phyloP scores from a whole-genome alignment of 1,284 basidiomycete species.

The Microbotryum violaceum region DNA sequence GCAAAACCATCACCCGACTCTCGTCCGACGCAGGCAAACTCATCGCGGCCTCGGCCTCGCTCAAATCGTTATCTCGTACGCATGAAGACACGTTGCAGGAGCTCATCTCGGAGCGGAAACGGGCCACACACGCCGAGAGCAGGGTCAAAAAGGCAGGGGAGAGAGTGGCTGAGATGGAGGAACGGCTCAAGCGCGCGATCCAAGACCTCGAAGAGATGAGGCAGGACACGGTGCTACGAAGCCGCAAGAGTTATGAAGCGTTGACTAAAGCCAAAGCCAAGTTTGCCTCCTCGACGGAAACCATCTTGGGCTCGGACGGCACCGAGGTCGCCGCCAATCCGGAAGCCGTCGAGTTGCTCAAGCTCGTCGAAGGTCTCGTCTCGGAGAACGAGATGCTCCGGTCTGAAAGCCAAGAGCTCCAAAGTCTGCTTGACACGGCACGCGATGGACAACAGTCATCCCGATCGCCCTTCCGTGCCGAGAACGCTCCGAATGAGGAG shows the following conservation, averaged over 20 bases:
- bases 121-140: slow-evolving; percentile 61
- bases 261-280: slow-evolving; percentile 14
- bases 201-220: slow-evolving; percentile 30
- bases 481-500: slow-evolving; percentile 11
- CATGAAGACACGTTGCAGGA: slow-evolving; percentile 80
- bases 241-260: slow-evolving; percentile 17
- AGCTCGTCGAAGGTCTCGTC: slow-evolving; percentile 30
- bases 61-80: slow-evolving; percentile 14
- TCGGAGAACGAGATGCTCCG: slow-evolving; percentile 31
- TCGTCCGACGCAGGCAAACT: slow-evolving; percentile 61
- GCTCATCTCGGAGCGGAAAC: slow-evolving; percentile 61
- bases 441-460: background rate
- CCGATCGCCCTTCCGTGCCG: background rate
- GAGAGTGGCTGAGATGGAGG: slow-evolving; percentile 49
- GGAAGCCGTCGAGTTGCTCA: slow-evolving; percentile 27
- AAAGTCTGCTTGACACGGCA: slow-evolving; percentile 26
- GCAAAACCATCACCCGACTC: slow-evolving; percentile 58
- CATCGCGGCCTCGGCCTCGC: slow-evolving; percentile 8
- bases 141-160: slow-evolving; percentile 44
- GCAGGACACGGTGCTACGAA: slow-evolving; percentile 30
- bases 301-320: background rate
- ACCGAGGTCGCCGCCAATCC: background rate
- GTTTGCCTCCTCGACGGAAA: background rate
- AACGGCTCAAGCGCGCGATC: slow-evolving; percentile 35
- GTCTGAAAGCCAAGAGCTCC: slow-evolving; percentile 31